phyloP scores from a whole-genome alignment of 768 basidiomycete species.

The Lactarius hatsudake region DNA sequence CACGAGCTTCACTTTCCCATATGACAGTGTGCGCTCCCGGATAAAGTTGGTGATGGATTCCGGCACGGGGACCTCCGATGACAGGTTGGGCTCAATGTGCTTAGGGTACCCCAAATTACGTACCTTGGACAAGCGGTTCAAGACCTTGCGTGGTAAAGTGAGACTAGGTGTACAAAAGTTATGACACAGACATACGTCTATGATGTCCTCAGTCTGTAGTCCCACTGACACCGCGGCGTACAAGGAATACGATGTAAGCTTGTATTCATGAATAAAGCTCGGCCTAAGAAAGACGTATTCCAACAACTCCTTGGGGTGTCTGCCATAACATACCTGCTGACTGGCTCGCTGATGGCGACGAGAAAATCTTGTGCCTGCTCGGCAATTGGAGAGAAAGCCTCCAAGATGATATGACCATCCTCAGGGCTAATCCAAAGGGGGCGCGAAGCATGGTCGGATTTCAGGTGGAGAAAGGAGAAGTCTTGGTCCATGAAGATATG shows the following conservation, averaged over 20 bases:
- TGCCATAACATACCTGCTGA: conserved; percentile 77
- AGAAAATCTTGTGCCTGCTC: conserved; percentile 98
- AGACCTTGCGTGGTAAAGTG: conserved; percentile 48
- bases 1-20: conserved; percentile 98
- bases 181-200: conserved; percentile 65
- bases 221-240: conserved; percentile 99
- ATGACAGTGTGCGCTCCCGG: conserved; percentile 89
- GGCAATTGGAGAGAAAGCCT: conserved; percentile 96
- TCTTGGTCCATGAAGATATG: conserved; percentile 84
- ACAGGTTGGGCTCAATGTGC: conserved; percentile 9
- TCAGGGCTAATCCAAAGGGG: conserved; percentile 97
- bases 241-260: conserved; percentile 94
- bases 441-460: conserved; percentile 86
- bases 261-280: conserved; percentile 98
- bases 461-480: conserved; percentile 83
- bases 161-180: conserved; percentile 34
- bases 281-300: conserved; percentile 54
- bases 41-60: conserved; percentile 84
- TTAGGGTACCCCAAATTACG: conserved; percentile 23
- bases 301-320: conserved; percentile 33
- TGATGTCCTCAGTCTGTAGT: conserved; percentile 95
- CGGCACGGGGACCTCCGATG: conserved; percentile 81
- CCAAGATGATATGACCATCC: conserved; percentile 90
- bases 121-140: conserved; percentile 80
- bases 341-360: conserved; percentile 96